A percentile compares a stretch with the other conserved stretches of the same genome.
These are phyloP conservation scores for Diplocarpon rosae DNA, from an alignment of 2,329 filamentous ascomycete genomes.

Conservation along the genomic window DNA sequence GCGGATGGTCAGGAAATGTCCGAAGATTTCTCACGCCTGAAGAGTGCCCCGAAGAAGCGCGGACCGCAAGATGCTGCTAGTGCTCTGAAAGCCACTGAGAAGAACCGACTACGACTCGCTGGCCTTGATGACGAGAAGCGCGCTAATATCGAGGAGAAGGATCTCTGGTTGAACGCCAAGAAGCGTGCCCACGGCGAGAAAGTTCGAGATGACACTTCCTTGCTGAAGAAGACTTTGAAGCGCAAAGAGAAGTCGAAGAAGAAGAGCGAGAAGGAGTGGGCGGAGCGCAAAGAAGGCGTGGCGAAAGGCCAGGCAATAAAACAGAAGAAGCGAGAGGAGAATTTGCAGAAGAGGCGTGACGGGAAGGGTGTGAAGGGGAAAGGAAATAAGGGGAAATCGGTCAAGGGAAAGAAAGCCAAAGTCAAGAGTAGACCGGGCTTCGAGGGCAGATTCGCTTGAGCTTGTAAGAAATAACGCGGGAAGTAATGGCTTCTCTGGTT, in stretches of 20 bases:
- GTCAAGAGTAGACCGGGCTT: slow-evolving; percentile 42
- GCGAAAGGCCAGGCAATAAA: slow-evolving; percentile 65
- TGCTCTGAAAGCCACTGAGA: slow-evolving; percentile 74
- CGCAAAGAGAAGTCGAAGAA: slow-evolving; percentile 82
- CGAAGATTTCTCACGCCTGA: slow-evolving; percentile 49
- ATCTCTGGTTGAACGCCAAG: slow-evolving; percentile 84
- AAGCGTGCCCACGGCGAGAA: slow-evolving; percentile 83
- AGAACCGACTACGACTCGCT: slow-evolving; percentile 71
- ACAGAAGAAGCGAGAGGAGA: slow-evolving; percentile 74
- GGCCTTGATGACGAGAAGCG: slow-evolving; percentile 70
- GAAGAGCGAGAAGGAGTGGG: slow-evolving; percentile 87
- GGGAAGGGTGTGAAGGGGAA: slow-evolving; percentile 58
- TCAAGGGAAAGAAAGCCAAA: slow-evolving; percentile 35
- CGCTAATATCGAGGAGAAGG: slow-evolving; percentile 83
- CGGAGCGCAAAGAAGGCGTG: slow-evolving; percentile 59
- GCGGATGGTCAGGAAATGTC: slow-evolving; percentile 74
- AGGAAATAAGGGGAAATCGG: slow-evolving; percentile 40
- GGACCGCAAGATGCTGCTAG: slow-evolving; percentile 78
- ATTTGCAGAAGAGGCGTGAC: slow-evolving; percentile 62
- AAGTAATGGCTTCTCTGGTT: not conserved
- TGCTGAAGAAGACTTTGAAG: slow-evolving; percentile 92
- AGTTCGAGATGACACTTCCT: slow-evolving; percentile 71
- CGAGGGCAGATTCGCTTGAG: slow-evolving; percentile 37
- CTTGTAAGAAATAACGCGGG: slow-evolving; percentile 16
- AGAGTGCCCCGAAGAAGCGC: slow-evolving; percentile 63